Base-by-base conservation (phyloP, 1,139 yeast genomes). In the Magnusiomyces fungicola region DNA sequence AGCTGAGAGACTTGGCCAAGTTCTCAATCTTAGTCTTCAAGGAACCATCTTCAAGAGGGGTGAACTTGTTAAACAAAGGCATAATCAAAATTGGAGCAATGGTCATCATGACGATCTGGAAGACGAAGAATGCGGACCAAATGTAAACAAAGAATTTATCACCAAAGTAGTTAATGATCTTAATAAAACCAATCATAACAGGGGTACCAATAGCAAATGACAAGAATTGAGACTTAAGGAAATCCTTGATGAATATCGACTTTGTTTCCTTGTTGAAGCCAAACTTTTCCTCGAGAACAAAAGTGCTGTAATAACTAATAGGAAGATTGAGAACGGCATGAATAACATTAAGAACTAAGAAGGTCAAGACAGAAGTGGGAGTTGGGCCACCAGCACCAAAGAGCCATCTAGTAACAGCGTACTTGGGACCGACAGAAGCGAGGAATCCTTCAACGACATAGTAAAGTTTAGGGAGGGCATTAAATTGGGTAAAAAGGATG, bases 11-110 rank as follows among this genome's bases (percentile, higher is more conserved):
- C 14, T 72, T 64, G 27, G 98, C 97, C 56, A 92, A 76, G 24
- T 76, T 71, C 67, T 89, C 95, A 65, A 92, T 89, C 9, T 86
- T 81, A 12, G 76, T 70, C 66, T 87, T 86, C 70, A 92, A 77
- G 63, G 88, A 89, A 32, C 97, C 97, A 43, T 87, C 92, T 61
- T 85, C 89, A 59, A 92, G 76, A 24, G 97, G 96, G 40, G 89
- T 82, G 56, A 88, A 80, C 63, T 85, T 89, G 74, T 92, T 89
- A 73, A 92, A 92, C 58, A 89, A 70, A 4, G 98, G 98, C 72
- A 85, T 89, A 59, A 92, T 89, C 58, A 87, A 74, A 27, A 85
- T 80, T 23, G 97, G 98, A 61, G 70, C 76, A 50, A 87, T 74
- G 40, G 80, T 67, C 74, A 86, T 82, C 50, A 83, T 76, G 52